phyloP scores from a whole-genome alignment of 495 filamentous ascomycete species.

The Tetracladium setigerum region DNA sequence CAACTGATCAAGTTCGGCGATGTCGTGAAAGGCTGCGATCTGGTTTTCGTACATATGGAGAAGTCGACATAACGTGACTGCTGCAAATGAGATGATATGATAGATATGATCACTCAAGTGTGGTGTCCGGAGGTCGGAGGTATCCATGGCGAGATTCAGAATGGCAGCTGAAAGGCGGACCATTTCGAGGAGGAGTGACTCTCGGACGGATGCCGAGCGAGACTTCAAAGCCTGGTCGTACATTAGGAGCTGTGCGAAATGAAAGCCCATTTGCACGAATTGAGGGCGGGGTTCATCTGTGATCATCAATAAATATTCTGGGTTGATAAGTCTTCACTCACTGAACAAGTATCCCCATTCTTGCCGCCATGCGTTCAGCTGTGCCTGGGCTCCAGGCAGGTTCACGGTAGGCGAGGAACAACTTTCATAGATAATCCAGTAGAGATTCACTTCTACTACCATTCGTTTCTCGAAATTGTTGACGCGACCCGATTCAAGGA shows the following conservation, averaged over 20 bases:
- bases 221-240: slow-evolving; percentile 36
- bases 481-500: slow-evolving; percentile 31
- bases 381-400: slow-evolving; percentile 25
- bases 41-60: slow-evolving; percentile 31
- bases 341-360: slow-evolving; percentile 35
- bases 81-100: slow-evolving; percentile 41
- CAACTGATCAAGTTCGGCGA: slow-evolving; percentile 27
- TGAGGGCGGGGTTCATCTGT: slow-evolving; percentile 40
- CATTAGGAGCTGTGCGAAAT: slow-evolving; percentile 36
- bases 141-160: slow-evolving; percentile 38
- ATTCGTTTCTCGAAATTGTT: slow-evolving; percentile 41
- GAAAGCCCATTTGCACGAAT: slow-evolving; percentile 40
- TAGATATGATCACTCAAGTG: slow-evolving; percentile 42
- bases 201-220: slow-evolving; percentile 25
- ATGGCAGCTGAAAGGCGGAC: slow-evolving; percentile 33
- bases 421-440: slow-evolving; percentile 36
- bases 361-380: slow-evolving; percentile 31
- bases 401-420: slow-evolving; percentile 20
- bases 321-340: slow-evolving; percentile 13
- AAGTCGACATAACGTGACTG: slow-evolving; percentile 34
- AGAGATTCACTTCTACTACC: slow-evolving; percentile 37
- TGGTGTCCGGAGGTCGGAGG: slow-evolving; percentile 35
- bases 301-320: too few species aligned
- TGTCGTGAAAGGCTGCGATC: slow-evolving; percentile 20
- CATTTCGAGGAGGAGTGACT: slow-evolving; percentile 36